Evolutionary conservation across 495 filamentous ascomycete genomes (phyloP).

Genomic region (Wilcoxina mikolae): DNA sequence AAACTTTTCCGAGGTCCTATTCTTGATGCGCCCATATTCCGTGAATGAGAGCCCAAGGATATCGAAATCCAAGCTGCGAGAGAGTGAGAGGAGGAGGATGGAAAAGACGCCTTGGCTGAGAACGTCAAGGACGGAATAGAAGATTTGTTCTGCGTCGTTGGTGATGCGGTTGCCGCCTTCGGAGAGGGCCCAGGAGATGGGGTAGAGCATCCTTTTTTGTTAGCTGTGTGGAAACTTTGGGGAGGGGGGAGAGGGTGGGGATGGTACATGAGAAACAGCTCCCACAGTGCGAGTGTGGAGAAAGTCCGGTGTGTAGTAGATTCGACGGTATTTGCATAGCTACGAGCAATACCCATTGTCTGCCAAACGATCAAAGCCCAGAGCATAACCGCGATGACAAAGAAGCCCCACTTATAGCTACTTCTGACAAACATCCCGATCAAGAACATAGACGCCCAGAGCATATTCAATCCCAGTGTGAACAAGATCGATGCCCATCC

Average conservation of each 20-base stretch:
- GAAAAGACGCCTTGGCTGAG: slow-evolving; percentile 44
- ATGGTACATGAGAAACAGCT: slow-evolving; percentile 39
- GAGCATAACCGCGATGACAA: slow-evolving; percentile 45
- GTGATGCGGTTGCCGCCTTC: slow-evolving; percentile 55
- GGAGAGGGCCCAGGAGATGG: slow-evolving; percentile 49
- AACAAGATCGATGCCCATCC: slow-evolving; percentile 51
- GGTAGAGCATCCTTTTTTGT: slow-evolving; percentile 42
- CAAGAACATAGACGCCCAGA: slow-evolving; percentile 51
- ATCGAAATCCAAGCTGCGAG: slow-evolving; percentile 20
- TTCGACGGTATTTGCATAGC: slow-evolving; percentile 40
- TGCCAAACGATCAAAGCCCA: slow-evolving; percentile 45
- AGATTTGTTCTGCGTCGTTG: slow-evolving; percentile 48
- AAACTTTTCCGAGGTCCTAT: not conserved
- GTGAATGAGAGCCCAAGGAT: slow-evolving; percentile 13
- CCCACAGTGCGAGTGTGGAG: slow-evolving; percentile 37
- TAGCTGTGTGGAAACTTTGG: not conserved
- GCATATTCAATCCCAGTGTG: slow-evolving; percentile 44
- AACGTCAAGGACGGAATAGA: slow-evolving; percentile 55
- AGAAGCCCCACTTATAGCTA: slow-evolving; percentile 55
- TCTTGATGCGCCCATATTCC: slow-evolving; percentile 18
- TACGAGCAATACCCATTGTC: slow-evolving; percentile 38
- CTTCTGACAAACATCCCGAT: slow-evolving; percentile 44
- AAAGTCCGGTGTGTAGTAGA: slow-evolving; percentile 38
- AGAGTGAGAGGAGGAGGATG: slow-evolving; percentile 31
- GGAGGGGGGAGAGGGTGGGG: not conserved